Conservation (phyloP, 331 rosid species). For the Quercus lobata region DNA sequence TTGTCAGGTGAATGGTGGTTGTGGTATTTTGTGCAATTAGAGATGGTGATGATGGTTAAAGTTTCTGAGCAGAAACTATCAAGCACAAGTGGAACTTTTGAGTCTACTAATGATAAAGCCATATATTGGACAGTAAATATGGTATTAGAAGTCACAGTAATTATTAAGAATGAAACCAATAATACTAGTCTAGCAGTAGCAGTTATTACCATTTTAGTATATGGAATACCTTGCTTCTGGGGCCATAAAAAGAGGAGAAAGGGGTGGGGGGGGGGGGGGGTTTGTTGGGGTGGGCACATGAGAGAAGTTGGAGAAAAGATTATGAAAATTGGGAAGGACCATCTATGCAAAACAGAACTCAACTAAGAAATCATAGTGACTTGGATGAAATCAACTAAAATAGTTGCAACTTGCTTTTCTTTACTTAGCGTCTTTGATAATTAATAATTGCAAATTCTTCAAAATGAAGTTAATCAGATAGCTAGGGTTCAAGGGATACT, state of each 20-base stretch:
- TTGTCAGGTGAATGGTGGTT: neutral
- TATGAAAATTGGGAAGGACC: neutral
- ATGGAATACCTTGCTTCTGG: neutral
- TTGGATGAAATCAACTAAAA: neutral
- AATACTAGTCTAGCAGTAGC: neutral
- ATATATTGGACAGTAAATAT: neutral
- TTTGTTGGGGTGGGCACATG: neutral
- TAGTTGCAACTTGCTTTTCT: neutral
- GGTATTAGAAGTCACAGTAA: neutral
- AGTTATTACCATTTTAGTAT: neutral
- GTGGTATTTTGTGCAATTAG: neutral
- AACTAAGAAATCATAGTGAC: neutral
- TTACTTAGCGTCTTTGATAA: neutral
- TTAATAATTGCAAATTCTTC: neutral
- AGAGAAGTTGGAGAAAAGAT: neutral
- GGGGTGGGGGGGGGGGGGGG: neutral
- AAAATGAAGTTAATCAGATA: neutral
- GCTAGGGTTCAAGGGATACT: no score
- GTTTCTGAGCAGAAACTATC: neutral
- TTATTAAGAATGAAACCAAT: neutral
- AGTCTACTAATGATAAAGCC: neutral
- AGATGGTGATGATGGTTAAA: neutral
- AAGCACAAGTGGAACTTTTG: neutral
- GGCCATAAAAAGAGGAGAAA: neutral
- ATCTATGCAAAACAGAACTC: neutral